Evolutionary conservation across 2,329 filamentous ascomycete genomes (phyloP).

Genomic region (Aspergillus pseudoglaucus): DNA sequence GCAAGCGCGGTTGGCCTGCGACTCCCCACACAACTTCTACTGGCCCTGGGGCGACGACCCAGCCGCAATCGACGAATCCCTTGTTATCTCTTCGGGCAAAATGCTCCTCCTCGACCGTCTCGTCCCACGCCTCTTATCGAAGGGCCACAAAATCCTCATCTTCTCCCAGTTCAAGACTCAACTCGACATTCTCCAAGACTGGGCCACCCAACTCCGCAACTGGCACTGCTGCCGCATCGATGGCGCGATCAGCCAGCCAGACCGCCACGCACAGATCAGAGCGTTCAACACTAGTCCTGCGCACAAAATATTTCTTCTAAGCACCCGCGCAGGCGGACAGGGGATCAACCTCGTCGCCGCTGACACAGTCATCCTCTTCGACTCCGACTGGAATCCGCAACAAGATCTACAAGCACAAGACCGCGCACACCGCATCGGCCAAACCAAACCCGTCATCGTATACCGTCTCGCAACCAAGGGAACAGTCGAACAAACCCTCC

Average conservation of each 20-base stretch:
- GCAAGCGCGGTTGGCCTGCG: slow-evolving; percentile 86
- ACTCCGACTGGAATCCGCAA: slow-evolving; percentile 90
- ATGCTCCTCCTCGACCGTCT: slow-evolving; percentile 90
- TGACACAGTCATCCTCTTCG: slow-evolving; percentile 88
- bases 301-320: slow-evolving; percentile 75
- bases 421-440: slow-evolving; percentile 88
- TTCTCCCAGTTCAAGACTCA: slow-evolving; percentile 97
- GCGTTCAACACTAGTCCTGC: slow-evolving; percentile 62
- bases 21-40: slow-evolving; percentile 94
- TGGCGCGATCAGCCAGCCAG: slow-evolving; percentile 70
- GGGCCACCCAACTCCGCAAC: slow-evolving; percentile 66
- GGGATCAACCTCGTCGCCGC: slow-evolving; percentile 90
- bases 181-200: slow-evolving; percentile 83
- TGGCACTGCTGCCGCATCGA: slow-evolving; percentile 90
- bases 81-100: slow-evolving; percentile 85
- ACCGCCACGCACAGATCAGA: slow-evolving; percentile 64
- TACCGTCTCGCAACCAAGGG: slow-evolving; percentile 90
- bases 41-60: slow-evolving; percentile 70
- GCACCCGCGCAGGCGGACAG: slow-evolving; percentile 85
- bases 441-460: slow-evolving; percentile 84
- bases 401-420: slow-evolving; percentile 96
- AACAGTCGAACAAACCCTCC: slow-evolving; percentile 81
- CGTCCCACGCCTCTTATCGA: slow-evolving; percentile 64
- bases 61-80: slow-evolving; percentile 63
- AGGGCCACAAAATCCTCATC: slow-evolving; percentile 83